phyloP scores from a whole-genome alignment of 768 basidiomycete genomes.

The Kwoniella dejecticola region DNA sequence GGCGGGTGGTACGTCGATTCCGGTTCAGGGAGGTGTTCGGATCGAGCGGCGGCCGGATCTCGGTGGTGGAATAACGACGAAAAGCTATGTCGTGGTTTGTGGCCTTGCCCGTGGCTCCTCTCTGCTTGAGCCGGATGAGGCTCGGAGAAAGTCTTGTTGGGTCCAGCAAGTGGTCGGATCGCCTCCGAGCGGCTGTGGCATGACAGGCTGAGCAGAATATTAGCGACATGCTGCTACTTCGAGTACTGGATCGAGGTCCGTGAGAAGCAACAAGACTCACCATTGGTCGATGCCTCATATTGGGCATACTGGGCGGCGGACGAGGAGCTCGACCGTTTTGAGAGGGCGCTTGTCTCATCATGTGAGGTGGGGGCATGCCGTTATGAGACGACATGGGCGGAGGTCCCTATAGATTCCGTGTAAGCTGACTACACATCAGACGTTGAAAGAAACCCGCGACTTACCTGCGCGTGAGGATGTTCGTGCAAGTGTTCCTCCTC shows the following conservation, averaged over 20 bases:
- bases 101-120: conserved; percentile 13
- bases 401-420: conserved; percentile 1
- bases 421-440: not conserved
- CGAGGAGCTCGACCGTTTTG: conserved; percentile 8
- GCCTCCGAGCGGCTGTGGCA: conserved; percentile 40
- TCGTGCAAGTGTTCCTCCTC: conserved; percentile 26
- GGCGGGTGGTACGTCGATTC: conserved; percentile 17
- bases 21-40: conserved; percentile 23
- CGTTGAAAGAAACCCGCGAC: not conserved
- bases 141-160: conserved; percentile 31
- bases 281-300: conserved; percentile 28
- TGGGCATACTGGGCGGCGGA: conserved; percentile 39
- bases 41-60: conserved; percentile 9
- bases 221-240: no score
- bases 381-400: conserved; percentile 22
- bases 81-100: conserved; percentile 14
- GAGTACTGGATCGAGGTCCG: not conserved
- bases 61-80: conserved; percentile 12
- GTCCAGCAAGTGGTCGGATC: conserved; percentile 5
- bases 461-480: conserved; percentile 11
- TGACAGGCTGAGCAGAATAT: conserved; percentile 28
- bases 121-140: conserved; percentile 15
- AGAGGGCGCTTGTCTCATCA: conserved; percentile 6
- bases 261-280: conserved; percentile 19
- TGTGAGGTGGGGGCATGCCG: conserved; percentile 7